A percentile compares a stretch with the other conserved stretches of the same genome.
Evolutionary conservation across 257 asterid genomes (phyloP).

Genomic region (Echium plantagineum): DNA sequence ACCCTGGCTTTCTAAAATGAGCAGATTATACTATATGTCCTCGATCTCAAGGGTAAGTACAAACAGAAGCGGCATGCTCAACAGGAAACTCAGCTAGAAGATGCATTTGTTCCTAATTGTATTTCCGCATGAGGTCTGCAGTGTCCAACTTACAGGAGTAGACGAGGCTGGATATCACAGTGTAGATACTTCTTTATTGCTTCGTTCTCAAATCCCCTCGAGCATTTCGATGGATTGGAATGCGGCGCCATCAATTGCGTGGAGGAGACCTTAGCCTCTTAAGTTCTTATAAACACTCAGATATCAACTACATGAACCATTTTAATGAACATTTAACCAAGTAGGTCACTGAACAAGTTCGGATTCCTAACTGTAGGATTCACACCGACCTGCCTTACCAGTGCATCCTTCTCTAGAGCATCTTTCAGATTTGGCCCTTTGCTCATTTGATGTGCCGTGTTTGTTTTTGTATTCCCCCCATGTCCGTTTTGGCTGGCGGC

Average conservation of each 20-base stretch:
- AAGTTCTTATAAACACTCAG: background rate
- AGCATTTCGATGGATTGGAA: background rate
- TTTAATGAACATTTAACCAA: conserved; percentile 27
- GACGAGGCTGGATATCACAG: background rate
- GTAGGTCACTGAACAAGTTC: conserved; percentile 71
- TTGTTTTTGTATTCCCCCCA: conserved; percentile 19
- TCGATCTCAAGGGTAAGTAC: background rate
- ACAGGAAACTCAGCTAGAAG: background rate
- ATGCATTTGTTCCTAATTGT: background rate
- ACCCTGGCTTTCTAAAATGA: background rate
- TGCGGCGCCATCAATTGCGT: background rate
- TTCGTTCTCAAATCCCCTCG: background rate
- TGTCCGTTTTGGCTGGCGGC: conserved; percentile 30
- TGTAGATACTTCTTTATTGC: background rate
- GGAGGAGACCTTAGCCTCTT: background rate
- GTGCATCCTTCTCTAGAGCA: conserved; percentile 77
- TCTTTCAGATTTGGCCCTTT: conserved; percentile 72
- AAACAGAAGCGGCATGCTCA: background rate
- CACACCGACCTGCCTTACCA: conserved; percentile 88
- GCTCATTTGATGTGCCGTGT: conserved; percentile 24
- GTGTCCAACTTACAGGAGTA: background rate
- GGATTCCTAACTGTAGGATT: conserved; percentile 84
- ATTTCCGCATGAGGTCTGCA: background rate
- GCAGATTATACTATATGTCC: too few relatives aligned
- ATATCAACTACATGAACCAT: background rate